A percentile compares a stretch with the other conserved stretches of the same genome.
Conservation (phyloP, 495 filamentous ascomycete genomes). For the Penicillium goetzii region DNA sequence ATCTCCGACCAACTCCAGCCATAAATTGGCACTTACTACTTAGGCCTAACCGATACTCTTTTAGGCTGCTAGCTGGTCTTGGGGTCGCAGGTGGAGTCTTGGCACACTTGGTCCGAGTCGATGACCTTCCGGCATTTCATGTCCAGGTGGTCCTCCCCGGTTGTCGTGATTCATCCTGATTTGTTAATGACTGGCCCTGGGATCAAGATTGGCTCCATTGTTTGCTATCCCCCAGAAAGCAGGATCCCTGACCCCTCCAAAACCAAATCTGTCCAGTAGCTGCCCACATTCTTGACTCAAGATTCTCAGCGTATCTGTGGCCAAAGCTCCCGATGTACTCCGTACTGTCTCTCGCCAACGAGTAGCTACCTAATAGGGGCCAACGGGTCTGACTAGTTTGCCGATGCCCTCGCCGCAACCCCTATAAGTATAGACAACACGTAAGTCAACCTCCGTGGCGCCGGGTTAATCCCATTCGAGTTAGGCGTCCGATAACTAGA, state of each 20-base stretch:
- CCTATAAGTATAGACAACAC: neutral
- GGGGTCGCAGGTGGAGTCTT: conserved; percentile 2
- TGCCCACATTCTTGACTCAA: neutral
- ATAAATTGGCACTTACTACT: conserved; percentile 4
- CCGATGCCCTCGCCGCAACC: neutral
- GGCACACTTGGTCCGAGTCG: neutral
- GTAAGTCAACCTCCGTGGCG: conserved; percentile 7
- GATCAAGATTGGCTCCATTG: neutral
- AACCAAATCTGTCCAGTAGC: neutral
- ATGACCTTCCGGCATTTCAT: neutral
- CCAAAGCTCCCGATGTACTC: conserved; percentile 4
- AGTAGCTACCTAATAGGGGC: neutral
- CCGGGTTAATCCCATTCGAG: neutral
- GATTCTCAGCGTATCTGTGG: neutral
- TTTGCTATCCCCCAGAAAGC: neutral
- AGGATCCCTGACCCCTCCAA: neutral
- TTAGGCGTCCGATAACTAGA: conserved; percentile 4
- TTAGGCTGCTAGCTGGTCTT: neutral
- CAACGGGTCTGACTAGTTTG: neutral
- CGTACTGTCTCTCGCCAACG: neutral
- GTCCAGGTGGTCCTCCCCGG: neutral
- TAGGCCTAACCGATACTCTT: neutral
- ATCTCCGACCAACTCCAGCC: neutral
- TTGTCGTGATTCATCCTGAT: neutral
- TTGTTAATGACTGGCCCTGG: neutral